These are phyloP conservation scores for Sclerospora graminicola DNA, from an alignment of 352 stramenopile species.

Conservation along the genomic window DNA sequence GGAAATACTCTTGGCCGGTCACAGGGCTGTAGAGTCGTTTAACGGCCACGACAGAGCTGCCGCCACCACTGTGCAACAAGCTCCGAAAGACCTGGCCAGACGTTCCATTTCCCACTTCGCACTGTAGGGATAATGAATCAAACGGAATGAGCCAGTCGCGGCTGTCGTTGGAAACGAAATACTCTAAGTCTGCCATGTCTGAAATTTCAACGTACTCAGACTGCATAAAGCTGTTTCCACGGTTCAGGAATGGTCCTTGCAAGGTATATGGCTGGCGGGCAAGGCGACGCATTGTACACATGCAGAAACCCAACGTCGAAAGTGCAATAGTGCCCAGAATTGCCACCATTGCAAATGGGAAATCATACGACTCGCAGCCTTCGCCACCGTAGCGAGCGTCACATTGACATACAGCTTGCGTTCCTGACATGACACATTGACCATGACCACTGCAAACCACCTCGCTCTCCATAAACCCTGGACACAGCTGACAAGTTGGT, in stretches of 20 bases:
- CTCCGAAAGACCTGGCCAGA: conserved; percentile 84
- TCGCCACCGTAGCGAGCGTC: conserved; percentile 63
- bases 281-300: conserved; percentile 78
- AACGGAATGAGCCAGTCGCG: conserved; percentile 87
- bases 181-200: conserved; percentile 78
- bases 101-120: conserved; percentile 81
- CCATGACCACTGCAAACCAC: conserved; percentile 64
- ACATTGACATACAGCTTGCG: conserved; percentile 51
- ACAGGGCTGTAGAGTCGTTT: conserved; percentile 84
- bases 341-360: conserved; percentile 72
- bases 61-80: conserved; percentile 71
- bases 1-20: conserved; percentile 83
- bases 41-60: conserved; percentile 77
- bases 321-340: conserved; percentile 70
- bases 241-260: conserved; percentile 32
- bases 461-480: conserved; percentile 62
- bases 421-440: conserved; percentile 42
- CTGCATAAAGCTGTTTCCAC: conserved; percentile 62
- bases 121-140: conserved; percentile 78
- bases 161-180: conserved; percentile 81
- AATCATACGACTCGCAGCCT: conserved; percentile 79
- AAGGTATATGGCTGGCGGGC: conserved; percentile 53
- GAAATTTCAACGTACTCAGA: conserved; percentile 84
- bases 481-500: conserved; percentile 53
- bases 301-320: conserved; percentile 76